Evolutionary conservation across 148 eudicot species (phyloP), one percentile per base, ranked within the genome.

Genomic region (Fagopyrum homotropicum): DNA sequence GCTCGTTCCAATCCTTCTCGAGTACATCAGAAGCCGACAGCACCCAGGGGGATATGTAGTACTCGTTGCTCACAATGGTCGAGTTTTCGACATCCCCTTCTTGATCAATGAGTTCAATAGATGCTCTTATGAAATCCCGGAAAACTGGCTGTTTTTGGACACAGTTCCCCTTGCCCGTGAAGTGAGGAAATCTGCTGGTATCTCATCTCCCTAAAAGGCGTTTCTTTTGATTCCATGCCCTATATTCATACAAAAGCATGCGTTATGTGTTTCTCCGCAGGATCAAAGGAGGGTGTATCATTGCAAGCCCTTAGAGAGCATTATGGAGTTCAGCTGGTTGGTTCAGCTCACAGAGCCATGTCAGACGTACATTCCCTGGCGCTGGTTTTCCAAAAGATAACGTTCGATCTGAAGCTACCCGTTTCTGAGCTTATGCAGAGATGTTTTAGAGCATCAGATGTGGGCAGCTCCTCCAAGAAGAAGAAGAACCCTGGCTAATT

Each of bases 321-420:
- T 75, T 93, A 83, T 79, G 76, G 78, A n/a, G 82, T 91, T 54
- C 75, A 81, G 14, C 59, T 76, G 77, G 75, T 47, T 45, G 95
- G 95, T 46, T 43, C 86, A 22, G 93, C 95, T 46, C 98, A 93
- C 76, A 86, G 97, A 84, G 98, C 98, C 63, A 81, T 89, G 86
- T 73, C 97, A 4, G 98, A 93, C 48, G 98, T 88, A 56, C 68
- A 77, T 73, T 45, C 74, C 2, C 80, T 93, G 76, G 75, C 95
- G 22, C 35, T 79, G 68, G 77, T 91, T 78, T 78, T 93, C 29
- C 89, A 91, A 57, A 86, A 76, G 80, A 26, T 93, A 77, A 86
- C 97, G 6, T 83, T 60, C 52, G 90, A 86, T 45, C 77, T 91
- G 75, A 86, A 91, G 77, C 80, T 89, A 69, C 79, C 97, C 0